These are phyloP conservation scores for Leccinum insolens DNA, from an alignment of 1,284 basidiomycete species.

Conservation along the genomic window DNA sequence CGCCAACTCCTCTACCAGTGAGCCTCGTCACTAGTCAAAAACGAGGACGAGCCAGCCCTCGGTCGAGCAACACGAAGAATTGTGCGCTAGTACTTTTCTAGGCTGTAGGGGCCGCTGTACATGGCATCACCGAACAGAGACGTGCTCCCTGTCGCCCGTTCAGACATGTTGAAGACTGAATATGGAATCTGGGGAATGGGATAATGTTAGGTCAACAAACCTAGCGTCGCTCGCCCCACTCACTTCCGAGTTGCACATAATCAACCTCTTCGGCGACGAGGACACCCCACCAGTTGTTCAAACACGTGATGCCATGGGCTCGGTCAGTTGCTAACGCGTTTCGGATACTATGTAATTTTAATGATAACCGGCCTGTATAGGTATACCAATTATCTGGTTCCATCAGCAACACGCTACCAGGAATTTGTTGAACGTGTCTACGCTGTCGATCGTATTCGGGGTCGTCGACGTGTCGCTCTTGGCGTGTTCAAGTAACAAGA, in stretches of 20 bases:
- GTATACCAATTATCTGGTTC: slow-evolving; percentile 50
- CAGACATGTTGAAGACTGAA: too few species aligned
- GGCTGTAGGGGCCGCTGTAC: too few species aligned
- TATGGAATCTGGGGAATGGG: too few species aligned
- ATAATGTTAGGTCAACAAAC: too few species aligned
- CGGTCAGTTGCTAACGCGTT: slow-evolving; percentile 36
- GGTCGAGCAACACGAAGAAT: slow-evolving; percentile 83
- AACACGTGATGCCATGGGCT: slow-evolving; percentile 18
- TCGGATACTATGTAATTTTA: not conserved
- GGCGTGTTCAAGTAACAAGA: slow-evolving; percentile 44
- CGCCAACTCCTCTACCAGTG: slow-evolving; percentile 63
- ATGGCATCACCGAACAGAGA: too few species aligned
- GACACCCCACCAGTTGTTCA: too few species aligned
- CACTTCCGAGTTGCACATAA: too few species aligned
- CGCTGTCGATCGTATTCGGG: slow-evolving; percentile 61
- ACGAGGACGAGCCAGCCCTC: slow-evolving; percentile 60
- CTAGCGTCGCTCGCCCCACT: too few species aligned
- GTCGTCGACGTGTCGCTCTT: slow-evolving; percentile 56
- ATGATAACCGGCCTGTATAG: slow-evolving; percentile 11
- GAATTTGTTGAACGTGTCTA: slow-evolving; percentile 56
- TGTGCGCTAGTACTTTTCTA: not conserved
- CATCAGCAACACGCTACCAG: slow-evolving; percentile 56
- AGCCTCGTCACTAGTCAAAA: slow-evolving; percentile 51
- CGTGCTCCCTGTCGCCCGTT: too few species aligned
- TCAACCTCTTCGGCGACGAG: too few species aligned